Conservation (phyloP, 1,284 basidiomycete species). For the Tremellales sp. region DNA sequence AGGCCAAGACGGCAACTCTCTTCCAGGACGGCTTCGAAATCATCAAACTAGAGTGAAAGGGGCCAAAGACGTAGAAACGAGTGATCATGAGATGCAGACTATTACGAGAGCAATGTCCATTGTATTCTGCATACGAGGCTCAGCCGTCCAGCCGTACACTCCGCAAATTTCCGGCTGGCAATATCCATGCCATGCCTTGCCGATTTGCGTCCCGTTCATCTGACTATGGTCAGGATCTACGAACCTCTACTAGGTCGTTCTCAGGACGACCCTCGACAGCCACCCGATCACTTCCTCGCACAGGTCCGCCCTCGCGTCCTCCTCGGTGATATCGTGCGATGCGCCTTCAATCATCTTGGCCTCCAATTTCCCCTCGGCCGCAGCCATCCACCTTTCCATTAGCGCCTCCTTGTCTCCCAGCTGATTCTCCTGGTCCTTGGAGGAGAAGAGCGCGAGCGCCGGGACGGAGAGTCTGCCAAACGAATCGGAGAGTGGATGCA, state of each 20-base stretch:
- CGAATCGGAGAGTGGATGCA: slow-evolving; percentile 39
- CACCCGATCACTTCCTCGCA: slow-evolving; percentile 28
- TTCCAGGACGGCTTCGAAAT: too few relatives aligned
- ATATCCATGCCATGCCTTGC: too few relatives aligned
- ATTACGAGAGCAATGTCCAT: too few relatives aligned
- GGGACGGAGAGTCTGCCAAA: slow-evolving; percentile 42
- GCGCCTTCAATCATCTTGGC: slow-evolving; percentile 34
- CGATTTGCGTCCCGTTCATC: too few relatives aligned
- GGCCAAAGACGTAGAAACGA: too few relatives aligned
- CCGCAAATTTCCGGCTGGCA: background rate
- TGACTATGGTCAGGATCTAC: too few relatives aligned
- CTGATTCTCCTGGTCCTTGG: slow-evolving; percentile 39
- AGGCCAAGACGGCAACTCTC: too few relatives aligned
- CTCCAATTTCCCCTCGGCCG: slow-evolving; percentile 12
- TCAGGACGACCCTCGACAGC: slow-evolving; percentile 16
- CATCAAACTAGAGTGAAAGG: too few relatives aligned
- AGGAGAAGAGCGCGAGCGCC: slow-evolving; percentile 37
- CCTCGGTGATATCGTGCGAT: slow-evolving; percentile 39
- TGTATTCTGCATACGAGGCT: too few relatives aligned
- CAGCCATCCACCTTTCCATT: slow-evolving; percentile 27
- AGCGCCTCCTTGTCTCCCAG: slow-evolving; percentile 14
- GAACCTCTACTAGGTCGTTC: too few relatives aligned
- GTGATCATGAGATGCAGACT: too few relatives aligned
- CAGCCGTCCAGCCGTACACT: background rate
- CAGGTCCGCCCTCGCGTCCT: slow-evolving; percentile 24